phyloP scores from a whole-genome alignment of 768 basidiomycete species.

The Candolleomyces eurysporus region DNA sequence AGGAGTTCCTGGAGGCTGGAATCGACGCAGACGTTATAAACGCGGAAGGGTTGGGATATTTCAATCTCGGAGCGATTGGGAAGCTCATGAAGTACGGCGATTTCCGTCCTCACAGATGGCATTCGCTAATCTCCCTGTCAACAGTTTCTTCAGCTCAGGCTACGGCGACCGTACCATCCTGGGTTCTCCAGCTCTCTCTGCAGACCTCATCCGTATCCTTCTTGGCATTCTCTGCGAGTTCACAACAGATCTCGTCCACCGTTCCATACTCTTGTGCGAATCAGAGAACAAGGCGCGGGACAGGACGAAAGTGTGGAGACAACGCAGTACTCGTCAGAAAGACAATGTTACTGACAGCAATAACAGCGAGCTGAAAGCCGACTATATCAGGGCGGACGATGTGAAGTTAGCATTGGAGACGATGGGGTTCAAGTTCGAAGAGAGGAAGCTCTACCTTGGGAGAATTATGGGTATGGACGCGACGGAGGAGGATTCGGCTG shows the following conservation, averaged over 20 bases:
- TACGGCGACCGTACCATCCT: not conserved
- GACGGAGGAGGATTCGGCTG: too few species aligned
- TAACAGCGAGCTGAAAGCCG: not conserved
- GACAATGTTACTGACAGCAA: not conserved
- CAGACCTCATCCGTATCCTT: not conserved
- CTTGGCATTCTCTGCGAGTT: not conserved
- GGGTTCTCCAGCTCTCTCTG: not conserved
- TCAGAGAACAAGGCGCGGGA: too few species aligned
- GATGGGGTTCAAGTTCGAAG: not conserved
- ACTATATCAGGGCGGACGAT: not conserved
- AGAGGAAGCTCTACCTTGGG: not conserved
- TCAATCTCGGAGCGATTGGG: slow-evolving; percentile 41
- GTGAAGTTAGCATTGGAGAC: not conserved
- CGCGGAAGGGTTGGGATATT: slow-evolving; percentile 44
- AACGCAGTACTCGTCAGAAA: not conserved
- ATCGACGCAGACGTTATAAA: slow-evolving; percentile 44
- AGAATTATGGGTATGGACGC: not conserved
- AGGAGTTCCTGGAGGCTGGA: slow-evolving; percentile 39
- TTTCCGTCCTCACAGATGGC: not conserved
- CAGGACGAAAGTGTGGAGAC: not conserved
- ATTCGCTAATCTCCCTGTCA: not conserved
- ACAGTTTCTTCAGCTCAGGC: not conserved
- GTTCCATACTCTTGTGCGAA: not conserved
- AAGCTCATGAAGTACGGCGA: slow-evolving; percentile 37
- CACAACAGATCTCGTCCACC: not conserved